These are phyloP conservation scores for Oryza meyeriana DNA, from an alignment of 176 grass and related monocot species.

Conservation along the genomic window DNA sequence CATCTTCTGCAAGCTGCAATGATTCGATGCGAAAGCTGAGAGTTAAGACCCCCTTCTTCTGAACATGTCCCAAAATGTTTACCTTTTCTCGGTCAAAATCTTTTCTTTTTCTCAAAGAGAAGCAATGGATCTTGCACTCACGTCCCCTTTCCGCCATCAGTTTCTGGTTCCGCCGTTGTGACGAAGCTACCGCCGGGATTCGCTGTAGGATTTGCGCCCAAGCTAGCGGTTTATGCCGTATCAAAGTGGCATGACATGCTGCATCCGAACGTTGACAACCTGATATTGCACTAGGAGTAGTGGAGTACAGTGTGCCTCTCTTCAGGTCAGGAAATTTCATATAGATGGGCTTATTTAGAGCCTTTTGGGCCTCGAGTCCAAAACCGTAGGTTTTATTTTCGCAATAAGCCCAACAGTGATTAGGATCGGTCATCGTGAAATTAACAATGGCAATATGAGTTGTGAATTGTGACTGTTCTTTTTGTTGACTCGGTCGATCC, in stretches of 20 bases:
- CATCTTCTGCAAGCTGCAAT: neutral
- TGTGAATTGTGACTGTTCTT: neutral
- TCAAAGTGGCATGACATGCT: neutral
- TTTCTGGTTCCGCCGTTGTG: neutral
- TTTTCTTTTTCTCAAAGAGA: neutral
- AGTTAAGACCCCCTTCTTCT: neutral
- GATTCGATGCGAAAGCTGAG: constrained; percentile 17
- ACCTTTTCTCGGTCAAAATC: neutral
- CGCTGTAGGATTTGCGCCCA: neutral
- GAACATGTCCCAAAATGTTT: neutral
- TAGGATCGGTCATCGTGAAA: too few species aligned
- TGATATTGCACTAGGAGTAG: neutral
- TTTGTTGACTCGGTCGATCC: neutral
- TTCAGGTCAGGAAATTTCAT: neutral
- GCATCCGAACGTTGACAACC: neutral
- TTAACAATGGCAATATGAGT: neutral
- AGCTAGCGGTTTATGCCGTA: neutral
- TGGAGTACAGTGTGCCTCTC: neutral
- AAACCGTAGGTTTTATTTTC: neutral
- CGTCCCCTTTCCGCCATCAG: neutral
- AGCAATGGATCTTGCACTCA: neutral
- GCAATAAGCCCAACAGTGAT: neutral
- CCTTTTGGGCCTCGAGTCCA: neutral
- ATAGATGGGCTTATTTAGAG: neutral
- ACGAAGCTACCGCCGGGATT: neutral